These are phyloP conservation scores for thale cress (Arabidopsis thaliana) DNA, from an alignment of 345 rosid species.

Conservation along the genomic window DNA sequence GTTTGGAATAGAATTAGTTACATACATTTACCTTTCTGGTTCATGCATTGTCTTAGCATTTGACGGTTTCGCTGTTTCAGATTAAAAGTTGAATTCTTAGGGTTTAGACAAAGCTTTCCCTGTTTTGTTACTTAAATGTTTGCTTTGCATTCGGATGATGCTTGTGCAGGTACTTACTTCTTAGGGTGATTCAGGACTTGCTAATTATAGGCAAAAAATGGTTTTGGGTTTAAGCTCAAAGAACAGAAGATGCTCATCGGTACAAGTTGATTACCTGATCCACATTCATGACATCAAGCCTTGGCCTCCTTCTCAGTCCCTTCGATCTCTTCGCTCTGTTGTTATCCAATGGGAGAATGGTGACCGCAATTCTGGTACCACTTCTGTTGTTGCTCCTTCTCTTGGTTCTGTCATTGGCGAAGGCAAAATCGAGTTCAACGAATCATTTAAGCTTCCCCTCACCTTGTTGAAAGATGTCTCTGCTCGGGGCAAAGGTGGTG, in stretches of 20 bases:
- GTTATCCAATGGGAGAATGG: slow-evolving; percentile 92
- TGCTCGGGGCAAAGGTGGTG: slow-evolving; percentile 58
- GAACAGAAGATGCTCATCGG: slow-evolving; percentile 57
- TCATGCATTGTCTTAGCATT: no score
- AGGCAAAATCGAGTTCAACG: slow-evolving; percentile 85
- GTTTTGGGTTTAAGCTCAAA: slow-evolving; percentile 69
- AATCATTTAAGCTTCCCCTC: slow-evolving; percentile 77
- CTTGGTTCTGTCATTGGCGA: slow-evolving; percentile 75
- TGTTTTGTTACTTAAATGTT: not conserved
- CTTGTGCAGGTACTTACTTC: slow-evolving; percentile 2
- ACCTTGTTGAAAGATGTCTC: slow-evolving; percentile 65
- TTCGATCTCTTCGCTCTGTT: slow-evolving; percentile 81
- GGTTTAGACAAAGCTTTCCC: slow-evolving; percentile 10
- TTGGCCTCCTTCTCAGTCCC: slow-evolving; percentile 98
- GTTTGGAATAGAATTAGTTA: no score
- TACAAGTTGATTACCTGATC: slow-evolving; percentile 65
- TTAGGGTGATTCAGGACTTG: not conserved
- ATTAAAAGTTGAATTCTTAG: not conserved
- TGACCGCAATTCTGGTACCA: slow-evolving; percentile 70
- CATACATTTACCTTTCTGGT: no score
- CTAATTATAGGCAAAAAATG: slow-evolving; percentile 51
- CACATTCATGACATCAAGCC: slow-evolving; percentile 88
- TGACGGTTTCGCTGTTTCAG: not conserved
- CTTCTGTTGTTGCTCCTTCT: slow-evolving; percentile 67
- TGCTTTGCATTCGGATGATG: not conserved